A percentile compares a stretch with the other conserved stretches of the same genome.
These are phyloP conservation scores for Biancaea sappan DNA, from an alignment of 306 rosid species.

Conservation along the genomic window DNA sequence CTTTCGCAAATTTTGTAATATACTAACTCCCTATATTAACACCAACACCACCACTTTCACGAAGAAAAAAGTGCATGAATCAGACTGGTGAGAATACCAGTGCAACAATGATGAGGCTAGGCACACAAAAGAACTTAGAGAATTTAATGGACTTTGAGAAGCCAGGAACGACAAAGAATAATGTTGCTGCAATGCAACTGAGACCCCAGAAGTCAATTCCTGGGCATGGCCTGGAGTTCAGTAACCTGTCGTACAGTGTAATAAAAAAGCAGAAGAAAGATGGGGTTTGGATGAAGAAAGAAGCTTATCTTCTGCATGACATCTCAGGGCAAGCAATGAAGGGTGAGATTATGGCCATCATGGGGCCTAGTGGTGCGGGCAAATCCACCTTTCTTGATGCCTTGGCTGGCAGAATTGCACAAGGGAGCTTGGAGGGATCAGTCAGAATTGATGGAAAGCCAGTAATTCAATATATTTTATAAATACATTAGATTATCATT, in stretches of 20 bases:
- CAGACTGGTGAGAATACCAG: slow-evolving; percentile 16
- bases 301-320: slow-evolving; percentile 81
- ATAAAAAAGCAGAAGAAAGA: slow-evolving; percentile 72
- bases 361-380: slow-evolving; percentile 99
- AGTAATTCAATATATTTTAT: slow-evolving; percentile 14
- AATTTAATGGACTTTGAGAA: slow-evolving; percentile 57
- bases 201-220: slow-evolving; percentile 50
- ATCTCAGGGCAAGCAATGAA: slow-evolving; percentile 79
- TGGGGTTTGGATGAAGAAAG: slow-evolving; percentile 72
- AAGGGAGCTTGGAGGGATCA: slow-evolving; percentile 85
- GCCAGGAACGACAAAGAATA: slow-evolving; percentile 28
- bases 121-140: slow-evolving; percentile 56
- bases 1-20: slow-evolving; percentile 17
- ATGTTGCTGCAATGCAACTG: slow-evolving; percentile 16
- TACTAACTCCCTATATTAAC: slow-evolving; percentile 22
- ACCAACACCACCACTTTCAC: neutral
- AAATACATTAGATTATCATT: neutral
- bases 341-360: slow-evolving; percentile 84
- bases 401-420: slow-evolving; percentile 81
- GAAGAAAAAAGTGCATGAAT: slow-evolving; percentile 19
- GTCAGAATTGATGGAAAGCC: slow-evolving; percentile 77
- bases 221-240: slow-evolving; percentile 72
- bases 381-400: slow-evolving; percentile 95
- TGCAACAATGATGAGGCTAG: slow-evolving; percentile 48
- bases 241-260: slow-evolving; percentile 74